A percentile compares a stretch with the other conserved stretches of the same genome.
These are phyloP conservation scores for Globomyces sp. DNA, from an alignment of 371 early-diverging fungal genomes.

Conservation along the genomic window DNA sequence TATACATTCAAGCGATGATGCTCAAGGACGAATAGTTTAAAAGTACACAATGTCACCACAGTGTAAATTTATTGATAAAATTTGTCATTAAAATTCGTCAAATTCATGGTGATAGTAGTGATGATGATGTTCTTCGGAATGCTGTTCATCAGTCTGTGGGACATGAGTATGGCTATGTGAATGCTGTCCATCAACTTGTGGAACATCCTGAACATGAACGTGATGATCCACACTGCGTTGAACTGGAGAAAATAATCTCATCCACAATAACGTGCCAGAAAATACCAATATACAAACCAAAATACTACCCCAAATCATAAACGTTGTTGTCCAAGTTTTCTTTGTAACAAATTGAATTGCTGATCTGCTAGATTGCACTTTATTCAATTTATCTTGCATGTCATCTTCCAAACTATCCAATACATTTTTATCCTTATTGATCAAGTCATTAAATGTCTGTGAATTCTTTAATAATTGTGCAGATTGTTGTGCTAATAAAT, in stretches of 20 bases:
- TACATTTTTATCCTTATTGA: neutral
- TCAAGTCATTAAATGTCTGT: neutral
- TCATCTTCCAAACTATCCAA: neutral
- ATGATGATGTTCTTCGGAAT: too few species aligned
- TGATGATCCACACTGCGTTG: too few species aligned
- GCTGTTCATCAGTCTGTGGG: too few species aligned
- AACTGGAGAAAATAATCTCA: neutral
- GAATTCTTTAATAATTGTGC: neutral
- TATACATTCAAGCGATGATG: too few species aligned
- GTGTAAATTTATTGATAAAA: too few species aligned
- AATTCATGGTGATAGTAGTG: too few species aligned
- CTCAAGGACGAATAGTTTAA: too few species aligned
- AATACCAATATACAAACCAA: neutral
- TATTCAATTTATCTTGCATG: neutral
- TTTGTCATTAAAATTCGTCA: too few species aligned
- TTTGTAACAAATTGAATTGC: neutral
- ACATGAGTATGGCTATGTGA: too few species aligned
- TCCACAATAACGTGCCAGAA: neutral
- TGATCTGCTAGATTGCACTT: constrained; percentile 2
- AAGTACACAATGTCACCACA: too few species aligned
- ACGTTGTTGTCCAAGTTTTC: constrained; percentile 6
- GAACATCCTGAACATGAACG: too few species aligned
- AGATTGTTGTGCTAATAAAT: constrained; percentile 6
- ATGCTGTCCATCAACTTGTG: too few species aligned
- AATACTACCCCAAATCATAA: constrained; percentile 7